Percentiles rank a stretch among this genome's conserved stretches.
phyloP scores from a whole-genome alignment of 371 early-diverging fungal genomes.

The Circinella minor region DNA sequence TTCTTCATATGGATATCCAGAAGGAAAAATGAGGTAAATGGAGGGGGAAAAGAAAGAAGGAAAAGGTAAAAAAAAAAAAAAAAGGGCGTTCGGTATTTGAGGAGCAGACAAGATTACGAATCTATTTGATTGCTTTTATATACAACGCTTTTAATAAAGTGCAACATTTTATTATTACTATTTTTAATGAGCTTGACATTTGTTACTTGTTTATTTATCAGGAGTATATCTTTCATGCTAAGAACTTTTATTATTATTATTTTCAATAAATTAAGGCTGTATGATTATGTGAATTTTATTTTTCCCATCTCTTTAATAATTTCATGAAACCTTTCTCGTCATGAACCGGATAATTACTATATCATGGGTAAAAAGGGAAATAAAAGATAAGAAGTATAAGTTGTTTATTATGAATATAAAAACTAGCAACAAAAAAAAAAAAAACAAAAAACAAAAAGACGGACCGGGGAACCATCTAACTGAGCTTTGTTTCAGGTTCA shows the following conservation, averaged over 20 bases:
- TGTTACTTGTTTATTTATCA: conserved; percentile 8
- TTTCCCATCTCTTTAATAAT: no score
- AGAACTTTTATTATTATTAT: no score
- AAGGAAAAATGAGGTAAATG: neutral
- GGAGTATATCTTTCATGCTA: conserved; percentile 6
- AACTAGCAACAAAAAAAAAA: neutral
- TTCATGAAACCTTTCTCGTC: no score
- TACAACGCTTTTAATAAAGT: neutral
- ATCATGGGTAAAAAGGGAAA: no score
- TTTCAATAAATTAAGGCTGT: no score
- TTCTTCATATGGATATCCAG: conserved; percentile 7
- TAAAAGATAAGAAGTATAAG: neutral
- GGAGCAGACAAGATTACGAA: neutral
- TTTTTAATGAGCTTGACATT: conserved; percentile 8
- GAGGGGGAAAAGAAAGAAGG: neutral
- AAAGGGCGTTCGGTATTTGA: neutral
- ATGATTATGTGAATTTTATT: no score
- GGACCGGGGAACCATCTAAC: neutral
- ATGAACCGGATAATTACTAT: no score
- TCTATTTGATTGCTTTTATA: neutral
- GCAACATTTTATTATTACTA: neutral
- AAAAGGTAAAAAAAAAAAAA: neutral
- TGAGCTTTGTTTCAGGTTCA: neutral
- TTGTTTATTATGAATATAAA: neutral
- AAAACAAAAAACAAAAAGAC: neutral